Evolutionary conservation across 1,284 basidiomycete species (phyloP), one percentile per base, ranked within the genome.

Genomic region (Coniophora puteana): DNA sequence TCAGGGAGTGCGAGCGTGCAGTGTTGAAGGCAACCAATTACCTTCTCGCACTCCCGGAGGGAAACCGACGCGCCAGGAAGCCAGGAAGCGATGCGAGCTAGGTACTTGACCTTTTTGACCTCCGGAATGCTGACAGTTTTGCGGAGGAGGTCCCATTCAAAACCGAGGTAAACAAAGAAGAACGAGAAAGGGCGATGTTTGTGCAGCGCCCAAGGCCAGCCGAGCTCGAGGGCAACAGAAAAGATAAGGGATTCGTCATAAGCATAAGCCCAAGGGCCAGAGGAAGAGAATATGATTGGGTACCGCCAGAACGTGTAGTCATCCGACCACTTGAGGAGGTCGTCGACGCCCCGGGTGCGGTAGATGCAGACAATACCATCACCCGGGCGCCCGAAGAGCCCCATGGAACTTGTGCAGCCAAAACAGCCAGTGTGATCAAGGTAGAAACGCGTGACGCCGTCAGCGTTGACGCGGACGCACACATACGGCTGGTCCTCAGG

Each of bases 201-300:
- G 1, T 43, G 36, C 1, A 35, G 46, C 37, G 66, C 58, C 57
- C 60, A 64, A 0, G 59, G 63, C 2, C 61, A 40, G 8, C 46
- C 30, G 1, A 65, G 52, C 1, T 41, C 21, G 0, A 4, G 22
- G 17, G 61, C 50, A 21, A 18, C 41, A 59, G 28, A 58, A 61
- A 1, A 51, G 6, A 7, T 55, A n/a, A n/a, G n/a, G n/a, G n/a
- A n/a, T n/a, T n/a, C n/a, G n/a, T n/a, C n/a, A n/a, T n/a, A n/a
- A n/a, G n/a, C n/a, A n/a, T n/a, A n/a, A n/a, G n/a, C n/a, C n/a
- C n/a, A n/a, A n/a, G n/a, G n/a, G n/a, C n/a, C n/a, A n/a, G n/a
- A n/a, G n/a, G n/a, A n/a, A n/a, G n/a, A n/a, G n/a, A n/a, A n/a
- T n/a, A n/a, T n/a, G n/a, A 34, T 17, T 6, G 36, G 21, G 17